These are phyloP conservation scores for Stromatinia cepivora DNA, from an alignment of 2,329 filamentous ascomycete species.

Conservation along the genomic window DNA sequence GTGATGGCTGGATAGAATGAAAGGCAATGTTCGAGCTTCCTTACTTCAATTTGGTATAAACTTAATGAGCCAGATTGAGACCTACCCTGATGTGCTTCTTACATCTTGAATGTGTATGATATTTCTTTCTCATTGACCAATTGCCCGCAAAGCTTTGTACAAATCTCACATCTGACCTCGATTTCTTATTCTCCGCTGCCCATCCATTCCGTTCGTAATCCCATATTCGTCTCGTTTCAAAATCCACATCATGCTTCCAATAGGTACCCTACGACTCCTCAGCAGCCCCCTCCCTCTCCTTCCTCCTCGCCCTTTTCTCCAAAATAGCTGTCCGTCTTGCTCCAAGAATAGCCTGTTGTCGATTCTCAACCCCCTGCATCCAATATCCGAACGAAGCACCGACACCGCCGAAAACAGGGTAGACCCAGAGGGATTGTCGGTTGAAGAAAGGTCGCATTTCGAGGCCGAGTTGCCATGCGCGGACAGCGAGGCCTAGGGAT, in stretches of 20 bases:
- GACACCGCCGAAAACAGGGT: slow-evolving; percentile 82
- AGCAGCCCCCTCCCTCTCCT: slow-evolving; percentile 60
- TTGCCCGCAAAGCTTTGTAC: slow-evolving; percentile 18
- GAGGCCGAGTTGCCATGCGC: slow-evolving; percentile 95
- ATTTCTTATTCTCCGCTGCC: neutral
- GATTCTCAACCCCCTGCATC: slow-evolving; percentile 85
- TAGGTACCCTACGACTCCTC: slow-evolving; percentile 30
- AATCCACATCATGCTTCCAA: neutral
- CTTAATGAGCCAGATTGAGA: neutral
- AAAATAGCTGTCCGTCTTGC: slow-evolving; percentile 79
- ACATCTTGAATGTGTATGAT: neutral
- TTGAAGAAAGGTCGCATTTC: slow-evolving; percentile 97
- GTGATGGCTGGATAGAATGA: slow-evolving; percentile 22
- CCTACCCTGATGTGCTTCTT: neutral
- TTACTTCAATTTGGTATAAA: neutral
- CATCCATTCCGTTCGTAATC: neutral
- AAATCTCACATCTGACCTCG: neutral
- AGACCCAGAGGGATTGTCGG: slow-evolving; percentile 81
- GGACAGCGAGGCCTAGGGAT: slow-evolving; percentile 82
- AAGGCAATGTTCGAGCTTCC: neutral
- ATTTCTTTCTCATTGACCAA: slow-evolving; percentile 9
- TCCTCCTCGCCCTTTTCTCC: slow-evolving; percentile 84
- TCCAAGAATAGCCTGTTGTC: slow-evolving; percentile 73
- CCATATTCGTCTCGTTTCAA: neutral
- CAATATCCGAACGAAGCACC: slow-evolving; percentile 96